Evolutionary conservation across 2,329 filamentous ascomycete genomes (phyloP).

Genomic region (Cercospora sojina): DNA sequence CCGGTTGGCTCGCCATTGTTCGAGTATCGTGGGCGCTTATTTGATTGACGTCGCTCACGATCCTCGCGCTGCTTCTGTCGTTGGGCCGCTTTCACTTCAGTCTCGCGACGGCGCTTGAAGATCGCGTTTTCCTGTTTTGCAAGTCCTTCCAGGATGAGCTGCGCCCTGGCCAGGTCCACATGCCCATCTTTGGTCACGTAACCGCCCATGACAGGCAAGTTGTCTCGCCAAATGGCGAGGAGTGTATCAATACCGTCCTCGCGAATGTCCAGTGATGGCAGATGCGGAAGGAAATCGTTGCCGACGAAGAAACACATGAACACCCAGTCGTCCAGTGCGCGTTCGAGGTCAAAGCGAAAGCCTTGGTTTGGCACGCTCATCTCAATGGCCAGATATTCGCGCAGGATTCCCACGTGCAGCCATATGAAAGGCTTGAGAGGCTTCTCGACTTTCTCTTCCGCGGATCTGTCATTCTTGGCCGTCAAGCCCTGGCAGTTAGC

Average conservation of each 20-base stretch:
- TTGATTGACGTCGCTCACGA: conserved; percentile 56
- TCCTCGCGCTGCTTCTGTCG: conserved; percentile 75
- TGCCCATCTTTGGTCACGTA: conserved; percentile 95
- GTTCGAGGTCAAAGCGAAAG: conserved; percentile 89
- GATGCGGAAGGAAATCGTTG: conserved; percentile 95
- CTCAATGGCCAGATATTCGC: conserved; percentile 91
- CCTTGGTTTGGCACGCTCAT: conserved; percentile 77
- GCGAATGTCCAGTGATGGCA: conserved; percentile 95
- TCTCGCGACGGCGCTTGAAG: conserved; percentile 82
- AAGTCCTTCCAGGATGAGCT: conserved; percentile 82
- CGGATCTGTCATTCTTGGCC: conserved; percentile 64
- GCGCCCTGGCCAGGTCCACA: conserved; percentile 81
- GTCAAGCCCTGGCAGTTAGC: conserved; percentile 77
- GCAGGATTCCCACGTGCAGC: conserved; percentile 87
- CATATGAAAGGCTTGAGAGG: conserved; percentile 93
- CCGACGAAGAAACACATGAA: conserved; percentile 99
- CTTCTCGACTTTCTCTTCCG: conserved; percentile 75
- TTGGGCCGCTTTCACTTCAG: conserved; percentile 78
- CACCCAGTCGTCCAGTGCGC: conserved; percentile 95
- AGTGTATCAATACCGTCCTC: conserved; percentile 96
- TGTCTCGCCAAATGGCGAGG: conserved; percentile 95
- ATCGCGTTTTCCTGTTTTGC: conserved; percentile 93
- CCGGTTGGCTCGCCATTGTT: conserved; percentile 34
- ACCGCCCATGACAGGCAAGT: conserved; percentile 85
- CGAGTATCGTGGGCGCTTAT: conserved; percentile 35